These are phyloP conservation scores for Geosmithia flava DNA, from an alignment of 2,329 filamentous ascomycete species.

Conservation along the genomic window DNA sequence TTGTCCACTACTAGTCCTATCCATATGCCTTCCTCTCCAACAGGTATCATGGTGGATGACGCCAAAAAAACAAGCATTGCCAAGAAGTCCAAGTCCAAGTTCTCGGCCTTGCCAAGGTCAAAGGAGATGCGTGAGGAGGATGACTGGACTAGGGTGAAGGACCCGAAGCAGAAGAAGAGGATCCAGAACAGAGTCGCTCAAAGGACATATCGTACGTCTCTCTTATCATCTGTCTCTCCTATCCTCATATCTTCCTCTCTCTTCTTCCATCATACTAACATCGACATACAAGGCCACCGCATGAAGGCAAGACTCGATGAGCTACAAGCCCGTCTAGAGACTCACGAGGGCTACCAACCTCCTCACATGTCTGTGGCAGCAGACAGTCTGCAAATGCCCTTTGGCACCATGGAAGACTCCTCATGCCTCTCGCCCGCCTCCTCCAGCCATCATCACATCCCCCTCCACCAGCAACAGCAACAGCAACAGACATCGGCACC, in stretches of 20 bases:
- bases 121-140: constrained; percentile 10
- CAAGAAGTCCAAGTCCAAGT: neutral
- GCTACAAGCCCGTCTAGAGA: constrained; percentile 15
- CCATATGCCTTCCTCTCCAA: neutral
- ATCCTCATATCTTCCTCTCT: neutral
- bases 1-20: neutral
- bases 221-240: neutral
- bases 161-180: constrained; percentile 17
- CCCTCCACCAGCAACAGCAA: neutral
- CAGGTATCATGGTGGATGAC: neutral
- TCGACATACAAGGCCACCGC: constrained; percentile 16
- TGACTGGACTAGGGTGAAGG: constrained; percentile 15
- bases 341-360: constrained; percentile 9
- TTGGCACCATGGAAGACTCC: neutral
- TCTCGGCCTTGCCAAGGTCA: constrained; percentile 3
- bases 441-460: constrained; percentile 7
- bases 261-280: neutral
- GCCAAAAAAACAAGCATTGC: neutral
- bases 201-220: constrained; percentile 14
- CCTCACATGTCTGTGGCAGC: constrained; percentile 1
- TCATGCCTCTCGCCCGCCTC: constrained; percentile 1
- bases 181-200: constrained; percentile 18
- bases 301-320: constrained; percentile 17
- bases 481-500: neutral
- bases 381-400: neutral